Evolutionary conservation across 139 green algal genomes (phyloP).

Genomic region (Chlamydomonas sphaeroides): DNA sequence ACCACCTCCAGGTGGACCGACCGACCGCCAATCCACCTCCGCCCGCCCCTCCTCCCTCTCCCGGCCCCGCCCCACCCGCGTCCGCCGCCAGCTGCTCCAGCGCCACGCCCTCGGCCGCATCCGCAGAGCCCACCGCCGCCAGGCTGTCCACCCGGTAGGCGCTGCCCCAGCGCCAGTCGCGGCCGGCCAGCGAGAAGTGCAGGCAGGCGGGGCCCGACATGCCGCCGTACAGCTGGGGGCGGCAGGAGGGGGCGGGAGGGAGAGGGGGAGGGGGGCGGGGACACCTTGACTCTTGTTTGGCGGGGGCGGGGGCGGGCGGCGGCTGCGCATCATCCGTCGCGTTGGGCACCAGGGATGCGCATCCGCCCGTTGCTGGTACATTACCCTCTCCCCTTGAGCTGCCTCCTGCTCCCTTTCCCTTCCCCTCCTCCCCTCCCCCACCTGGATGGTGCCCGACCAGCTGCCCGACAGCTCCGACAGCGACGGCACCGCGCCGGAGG

Average conservation of each 20-base stretch:
- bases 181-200: slow-evolving; percentile 81
- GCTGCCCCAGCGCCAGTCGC: slow-evolving; percentile 80
- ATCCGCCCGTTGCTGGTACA: too few species aligned
- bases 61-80: slow-evolving; percentile 46
- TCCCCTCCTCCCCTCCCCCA: not conserved
- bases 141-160: slow-evolving; percentile 52
- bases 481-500: slow-evolving; percentile 52
- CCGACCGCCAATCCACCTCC: too few species aligned
- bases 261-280: not conserved
- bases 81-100: slow-evolving; percentile 79
- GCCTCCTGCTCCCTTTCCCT: too few species aligned
- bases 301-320: too few species aligned
- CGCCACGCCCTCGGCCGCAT: slow-evolving; percentile 84
- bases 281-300: too few species aligned
- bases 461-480: slow-evolving; percentile 80
- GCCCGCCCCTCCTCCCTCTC: not conserved
- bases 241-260: not conserved
- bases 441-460: slow-evolving; percentile 82
- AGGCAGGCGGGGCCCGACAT: slow-evolving; percentile 63
- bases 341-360: too few species aligned
- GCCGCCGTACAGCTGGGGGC: slow-evolving; percentile 65
- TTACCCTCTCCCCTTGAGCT: too few species aligned
- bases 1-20: too few species aligned
- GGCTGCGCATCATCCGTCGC: too few species aligned
- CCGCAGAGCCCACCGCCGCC: slow-evolving; percentile 69